A percentile compares a stretch with the other conserved stretches of the same genome.
Conservation (phyloP, 2,329 filamentous ascomycete species). For the Dendryphion nanum region DNA sequence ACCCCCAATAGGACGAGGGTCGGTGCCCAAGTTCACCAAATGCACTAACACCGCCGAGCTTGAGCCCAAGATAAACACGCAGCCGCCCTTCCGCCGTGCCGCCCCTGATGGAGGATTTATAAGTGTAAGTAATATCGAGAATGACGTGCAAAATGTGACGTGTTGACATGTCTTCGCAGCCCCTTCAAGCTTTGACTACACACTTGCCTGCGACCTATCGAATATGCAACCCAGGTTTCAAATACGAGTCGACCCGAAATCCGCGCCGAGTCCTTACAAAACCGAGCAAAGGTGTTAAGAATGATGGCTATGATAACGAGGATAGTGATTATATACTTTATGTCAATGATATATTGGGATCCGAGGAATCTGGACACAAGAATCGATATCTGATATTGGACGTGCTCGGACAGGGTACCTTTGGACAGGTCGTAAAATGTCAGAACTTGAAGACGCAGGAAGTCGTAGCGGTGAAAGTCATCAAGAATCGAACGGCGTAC, state of each 20-base stretch:
- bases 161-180: conserved; percentile 51
- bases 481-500: conserved; percentile 98
- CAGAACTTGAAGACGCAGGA: conserved; percentile 98
- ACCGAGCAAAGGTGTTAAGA: conserved; percentile 97
- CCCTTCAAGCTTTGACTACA: conserved; percentile 89
- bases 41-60: conserved; percentile 71
- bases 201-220: conserved; percentile 94
- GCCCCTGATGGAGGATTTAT: conserved; percentile 98
- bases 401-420: conserved; percentile 94
- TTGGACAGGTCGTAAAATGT: conserved; percentile 98
- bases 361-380: conserved; percentile 98
- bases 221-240: conserved; percentile 97
- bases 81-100: conserved; percentile 87
- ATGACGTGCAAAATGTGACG: not conserved
- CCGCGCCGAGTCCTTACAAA: conserved; percentile 94
- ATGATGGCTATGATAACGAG: conserved; percentile 98
- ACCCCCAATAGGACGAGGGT: conserved; percentile 53
- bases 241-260: conserved; percentile 97
- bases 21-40: conserved; percentile 85
- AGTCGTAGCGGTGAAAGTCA: conserved; percentile 97
- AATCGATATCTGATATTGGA: conserved; percentile 97
- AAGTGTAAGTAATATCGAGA: conserved; percentile 63
- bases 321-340: conserved; percentile 99
- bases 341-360: conserved; percentile 96
- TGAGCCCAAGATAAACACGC: conserved; percentile 76